These are phyloP conservation scores for Stemphylium beticola DNA, from an alignment of 2,329 filamentous ascomycete species.

Conservation along the genomic window DNA sequence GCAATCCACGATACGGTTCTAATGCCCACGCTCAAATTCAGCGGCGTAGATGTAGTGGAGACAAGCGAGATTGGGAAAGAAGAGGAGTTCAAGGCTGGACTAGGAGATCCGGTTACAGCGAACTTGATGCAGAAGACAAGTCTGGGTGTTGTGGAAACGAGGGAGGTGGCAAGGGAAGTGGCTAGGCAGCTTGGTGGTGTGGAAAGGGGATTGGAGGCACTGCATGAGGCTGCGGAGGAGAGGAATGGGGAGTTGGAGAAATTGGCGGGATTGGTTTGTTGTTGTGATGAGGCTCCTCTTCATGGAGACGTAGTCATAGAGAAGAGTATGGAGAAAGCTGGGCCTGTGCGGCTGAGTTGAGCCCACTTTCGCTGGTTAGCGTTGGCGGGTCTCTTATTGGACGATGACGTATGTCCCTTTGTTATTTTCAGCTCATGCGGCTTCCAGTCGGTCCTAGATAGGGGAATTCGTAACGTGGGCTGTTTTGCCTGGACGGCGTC, in stretches of 20 bases:
- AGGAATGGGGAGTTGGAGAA: slow-evolving; percentile 14
- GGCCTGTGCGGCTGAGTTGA: background rate
- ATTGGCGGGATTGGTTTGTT: background rate
- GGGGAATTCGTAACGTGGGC: too few relatives aligned
- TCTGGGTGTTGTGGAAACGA: slow-evolving; percentile 8
- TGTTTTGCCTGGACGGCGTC: too few relatives aligned
- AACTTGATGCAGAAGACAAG: slow-evolving; percentile 20
- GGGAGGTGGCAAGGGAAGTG: too few relatives aligned
- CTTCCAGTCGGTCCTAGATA: too few relatives aligned
- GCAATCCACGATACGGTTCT: slow-evolving; percentile 2
- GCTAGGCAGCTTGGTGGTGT: too few relatives aligned
- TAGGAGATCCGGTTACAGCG: slow-evolving; percentile 16
- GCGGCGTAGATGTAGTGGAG: slow-evolving; percentile 21
- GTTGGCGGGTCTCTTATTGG: too few relatives aligned
- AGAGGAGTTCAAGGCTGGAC: slow-evolving; percentile 8
- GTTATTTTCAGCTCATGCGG: too few relatives aligned
- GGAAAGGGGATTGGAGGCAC: slow-evolving; percentile 8
- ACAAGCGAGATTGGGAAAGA: slow-evolving; percentile 3
- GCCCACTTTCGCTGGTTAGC: too few relatives aligned
- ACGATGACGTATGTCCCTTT: too few relatives aligned
- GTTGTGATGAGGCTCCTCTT: background rate
- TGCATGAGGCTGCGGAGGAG: slow-evolving; percentile 11
- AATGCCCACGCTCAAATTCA: slow-evolving; percentile 18
- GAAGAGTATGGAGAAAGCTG: background rate
- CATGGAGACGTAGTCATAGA: background rate